Conservation (phyloP, 2,329 filamentous ascomycete genomes). For the Thermothelomyces thermophilus region DNA sequence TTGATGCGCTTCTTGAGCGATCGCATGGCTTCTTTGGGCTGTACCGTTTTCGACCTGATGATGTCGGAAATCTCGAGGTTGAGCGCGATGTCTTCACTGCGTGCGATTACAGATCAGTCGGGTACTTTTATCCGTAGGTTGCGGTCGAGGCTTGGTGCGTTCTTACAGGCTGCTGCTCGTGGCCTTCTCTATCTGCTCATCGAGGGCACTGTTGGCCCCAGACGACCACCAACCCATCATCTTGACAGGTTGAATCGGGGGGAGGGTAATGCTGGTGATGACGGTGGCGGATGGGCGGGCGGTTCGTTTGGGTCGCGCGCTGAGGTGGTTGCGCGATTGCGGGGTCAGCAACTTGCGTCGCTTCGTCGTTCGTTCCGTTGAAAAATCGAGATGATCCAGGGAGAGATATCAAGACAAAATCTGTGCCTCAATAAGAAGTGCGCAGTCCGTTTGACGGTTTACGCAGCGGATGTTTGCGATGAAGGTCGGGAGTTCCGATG, state of each 20-base stretch:
- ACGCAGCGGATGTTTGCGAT: slow-evolving; percentile 4
- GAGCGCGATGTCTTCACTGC: slow-evolving; percentile 88
- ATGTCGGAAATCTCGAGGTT: slow-evolving; percentile 98
- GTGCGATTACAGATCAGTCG: slow-evolving; percentile 7
- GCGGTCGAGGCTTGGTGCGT: not conserved
- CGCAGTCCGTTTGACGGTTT: not conserved
- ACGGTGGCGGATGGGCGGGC: not conserved
- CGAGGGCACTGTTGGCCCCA: slow-evolving; percentile 80
- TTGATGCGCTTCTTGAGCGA: slow-evolving; percentile 89
- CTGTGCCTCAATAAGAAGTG: not conserved
- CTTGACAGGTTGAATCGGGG: slow-evolving; percentile 30
- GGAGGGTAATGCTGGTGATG: not conserved
- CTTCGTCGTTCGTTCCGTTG: not conserved
- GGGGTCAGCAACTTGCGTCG: not conserved
- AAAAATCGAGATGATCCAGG: not conserved
- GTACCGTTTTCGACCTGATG: slow-evolving; percentile 94
- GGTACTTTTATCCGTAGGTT: not conserved
- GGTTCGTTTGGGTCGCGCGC: not conserved
- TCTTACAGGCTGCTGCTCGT: slow-evolving; percentile 87
- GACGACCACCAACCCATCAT: slow-evolving; percentile 97
- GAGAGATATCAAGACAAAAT: not conserved
- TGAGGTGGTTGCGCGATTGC: not conserved
- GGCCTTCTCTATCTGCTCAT: slow-evolving; percentile 94
- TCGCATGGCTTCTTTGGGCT: slow-evolving; percentile 96
- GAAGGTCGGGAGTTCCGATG: slow-evolving; percentile 3